Percentiles rank a stretch among this genome's conserved stretches.
Conservation (phyloP, 495 filamentous ascomycete species). For the Podospora comata region DNA sequence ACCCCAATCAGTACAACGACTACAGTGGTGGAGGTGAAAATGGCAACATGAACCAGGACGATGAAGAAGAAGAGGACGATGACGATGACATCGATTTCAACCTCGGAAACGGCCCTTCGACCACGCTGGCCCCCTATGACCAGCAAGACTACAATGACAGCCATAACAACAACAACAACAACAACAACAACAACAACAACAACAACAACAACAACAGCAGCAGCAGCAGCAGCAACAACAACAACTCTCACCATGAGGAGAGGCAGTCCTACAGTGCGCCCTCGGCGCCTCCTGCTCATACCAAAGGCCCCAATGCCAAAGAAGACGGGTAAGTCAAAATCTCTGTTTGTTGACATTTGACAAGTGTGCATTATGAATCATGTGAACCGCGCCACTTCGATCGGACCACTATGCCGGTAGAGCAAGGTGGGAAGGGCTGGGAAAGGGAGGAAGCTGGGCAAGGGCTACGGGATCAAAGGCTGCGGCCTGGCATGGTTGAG, state of each 20-base stretch:
- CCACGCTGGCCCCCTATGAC: slow-evolving; percentile 36
- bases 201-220: slow-evolving; percentile 29
- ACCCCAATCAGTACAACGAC: slow-evolving; percentile 22
- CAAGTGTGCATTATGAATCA: background rate
- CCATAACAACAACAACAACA: slow-evolving; percentile 26
- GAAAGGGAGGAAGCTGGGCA: slow-evolving; percentile 5
- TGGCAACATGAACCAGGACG: slow-evolving; percentile 52
- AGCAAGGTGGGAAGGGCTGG: slow-evolving; percentile 7
- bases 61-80: slow-evolving; percentile 60
- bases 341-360: slow-evolving; percentile 14
- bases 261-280: slow-evolving; percentile 30
- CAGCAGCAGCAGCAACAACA: slow-evolving; percentile 20
- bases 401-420: background rate
- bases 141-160: slow-evolving; percentile 35
- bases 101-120: slow-evolving; percentile 44
- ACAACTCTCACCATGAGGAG: slow-evolving; percentile 26
- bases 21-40: slow-evolving; percentile 45
- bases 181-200: slow-evolving; percentile 27
- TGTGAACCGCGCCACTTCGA: background rate
- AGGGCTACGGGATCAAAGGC: background rate
- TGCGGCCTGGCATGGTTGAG: background rate
- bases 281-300: slow-evolving; percentile 19
- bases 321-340: slow-evolving; percentile 92
- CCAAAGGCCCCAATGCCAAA: slow-evolving; percentile 69
- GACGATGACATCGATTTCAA: slow-evolving; percentile 64